These are phyloP conservation scores for Penicillium salamii DNA, from an alignment of 495 filamentous ascomycete genomes.

Conservation along the genomic window DNA sequence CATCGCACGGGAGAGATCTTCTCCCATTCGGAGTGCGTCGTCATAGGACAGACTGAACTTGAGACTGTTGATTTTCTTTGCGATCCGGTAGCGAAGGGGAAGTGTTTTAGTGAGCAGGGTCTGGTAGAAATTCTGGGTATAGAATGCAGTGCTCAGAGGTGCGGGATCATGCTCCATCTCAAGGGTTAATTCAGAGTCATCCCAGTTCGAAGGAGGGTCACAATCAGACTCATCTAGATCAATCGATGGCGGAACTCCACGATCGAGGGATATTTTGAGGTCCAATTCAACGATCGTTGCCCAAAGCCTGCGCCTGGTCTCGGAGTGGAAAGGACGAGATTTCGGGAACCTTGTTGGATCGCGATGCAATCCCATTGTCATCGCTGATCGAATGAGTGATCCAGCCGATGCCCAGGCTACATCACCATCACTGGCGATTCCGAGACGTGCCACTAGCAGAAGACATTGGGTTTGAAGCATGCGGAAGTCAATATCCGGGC, in stretches of 20 bases:
- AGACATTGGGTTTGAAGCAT: slow-evolving; percentile 55
- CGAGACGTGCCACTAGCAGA: slow-evolving; percentile 52
- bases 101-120: slow-evolving; percentile 46
- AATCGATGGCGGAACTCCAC: slow-evolving; percentile 50
- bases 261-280: slow-evolving; percentile 55
- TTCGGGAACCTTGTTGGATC: slow-evolving; percentile 52
- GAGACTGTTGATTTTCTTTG: slow-evolving; percentile 47
- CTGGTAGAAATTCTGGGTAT: slow-evolving; percentile 54
- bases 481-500: slow-evolving; percentile 47
- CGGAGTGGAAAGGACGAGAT: slow-evolving; percentile 44
- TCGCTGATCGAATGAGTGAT: slow-evolving; percentile 52
- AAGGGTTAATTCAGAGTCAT: slow-evolving; percentile 55
- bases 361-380: slow-evolving; percentile 58
- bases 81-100: slow-evolving; percentile 46
- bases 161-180: slow-evolving; percentile 32
- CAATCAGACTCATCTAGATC: slow-evolving; percentile 48
- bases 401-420: slow-evolving; percentile 56
- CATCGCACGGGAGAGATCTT: slow-evolving; percentile 36
- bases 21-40: slow-evolving; percentile 45
- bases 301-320: slow-evolving; percentile 60
- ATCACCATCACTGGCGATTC: slow-evolving; percentile 49
- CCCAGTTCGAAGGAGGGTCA: slow-evolving; percentile 51
- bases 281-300: slow-evolving; percentile 59
- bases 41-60: slow-evolving; percentile 48
- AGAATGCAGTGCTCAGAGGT: slow-evolving; percentile 28